A percentile compares a stretch with the other conserved stretches of the same genome.
Evolutionary conservation across 768 basidiomycete genomes (phyloP).

Genomic region (Serendipita sp.): DNA sequence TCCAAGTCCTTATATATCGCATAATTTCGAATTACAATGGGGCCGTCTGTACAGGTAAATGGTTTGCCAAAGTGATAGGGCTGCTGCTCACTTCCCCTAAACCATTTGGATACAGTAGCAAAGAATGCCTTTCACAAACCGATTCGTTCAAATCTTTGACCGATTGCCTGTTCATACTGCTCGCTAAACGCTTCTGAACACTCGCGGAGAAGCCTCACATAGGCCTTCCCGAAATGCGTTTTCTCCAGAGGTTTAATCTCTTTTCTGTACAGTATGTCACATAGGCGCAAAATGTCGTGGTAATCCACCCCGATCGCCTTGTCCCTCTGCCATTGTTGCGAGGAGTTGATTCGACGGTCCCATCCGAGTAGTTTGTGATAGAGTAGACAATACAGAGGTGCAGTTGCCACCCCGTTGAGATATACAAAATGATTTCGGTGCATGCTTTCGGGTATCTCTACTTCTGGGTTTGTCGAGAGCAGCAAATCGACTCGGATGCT

Average conservation of each 20-base stretch:
- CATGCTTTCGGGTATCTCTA: background rate
- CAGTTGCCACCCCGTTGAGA: background rate
- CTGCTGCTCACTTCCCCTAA: too few relatives aligned
- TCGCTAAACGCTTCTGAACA: too few relatives aligned
- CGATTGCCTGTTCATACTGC: too few relatives aligned
- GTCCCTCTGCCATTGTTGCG: background rate
- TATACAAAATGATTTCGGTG: background rate
- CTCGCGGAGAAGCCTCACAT: background rate
- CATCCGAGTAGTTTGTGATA: slow-evolving; percentile 1
- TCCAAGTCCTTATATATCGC: too few relatives aligned
- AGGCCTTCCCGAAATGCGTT: background rate
- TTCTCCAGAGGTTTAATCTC: background rate
- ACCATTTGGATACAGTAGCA: too few relatives aligned
- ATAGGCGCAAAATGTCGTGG: background rate
- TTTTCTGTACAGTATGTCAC: background rate
- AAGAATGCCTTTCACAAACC: too few relatives aligned
- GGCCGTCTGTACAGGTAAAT: too few relatives aligned
- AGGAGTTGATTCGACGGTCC: background rate
- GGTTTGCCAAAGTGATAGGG: too few relatives aligned
- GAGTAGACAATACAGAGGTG: background rate
- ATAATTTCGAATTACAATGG: too few relatives aligned
- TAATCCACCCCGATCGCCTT: background rate
- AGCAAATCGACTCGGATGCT: background rate
- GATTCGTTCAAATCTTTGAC: too few relatives aligned
- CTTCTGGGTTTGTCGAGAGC: background rate